phyloP scores from a whole-genome alignment of 2,329 filamentous ascomycete genomes.

The Fusarium sp. region DNA sequence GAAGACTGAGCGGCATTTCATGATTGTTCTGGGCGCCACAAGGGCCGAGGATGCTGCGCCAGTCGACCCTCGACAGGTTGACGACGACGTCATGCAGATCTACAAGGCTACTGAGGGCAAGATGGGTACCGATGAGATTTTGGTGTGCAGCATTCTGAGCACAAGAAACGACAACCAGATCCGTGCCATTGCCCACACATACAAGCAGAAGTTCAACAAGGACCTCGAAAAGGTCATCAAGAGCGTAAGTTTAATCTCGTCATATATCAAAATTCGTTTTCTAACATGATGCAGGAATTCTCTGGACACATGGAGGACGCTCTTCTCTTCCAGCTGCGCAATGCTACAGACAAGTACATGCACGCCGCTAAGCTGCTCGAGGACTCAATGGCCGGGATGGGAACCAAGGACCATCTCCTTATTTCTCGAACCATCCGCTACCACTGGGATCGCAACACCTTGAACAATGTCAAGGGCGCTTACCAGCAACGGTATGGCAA shows the following conservation, averaged over 20 bases:
- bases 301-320: slow-evolving; percentile 93
- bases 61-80: slow-evolving; percentile 79
- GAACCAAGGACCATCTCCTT: slow-evolving; percentile 88
- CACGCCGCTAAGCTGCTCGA: slow-evolving; percentile 88
- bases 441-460: slow-evolving; percentile 85
- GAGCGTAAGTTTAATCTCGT: slow-evolving; percentile 63
- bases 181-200: slow-evolving; percentile 83
- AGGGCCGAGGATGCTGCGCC: slow-evolving; percentile 85
- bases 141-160: slow-evolving; percentile 84
- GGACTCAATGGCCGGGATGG: slow-evolving; percentile 86
- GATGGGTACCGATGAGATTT: slow-evolving; percentile 79
- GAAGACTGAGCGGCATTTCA: slow-evolving; percentile 89
- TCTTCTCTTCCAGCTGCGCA: slow-evolving; percentile 82
- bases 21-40: slow-evolving; percentile 82
- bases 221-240: slow-evolving; percentile 81
- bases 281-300: slow-evolving; percentile 72
- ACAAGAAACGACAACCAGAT: slow-evolving; percentile 86
- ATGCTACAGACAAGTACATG: slow-evolving; percentile 85
- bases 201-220: slow-evolving; percentile 79
- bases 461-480: slow-evolving; percentile 83
- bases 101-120: slow-evolving; percentile 84
- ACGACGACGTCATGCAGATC: slow-evolving; percentile 82
- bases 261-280: neutral
- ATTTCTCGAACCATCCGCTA: slow-evolving; percentile 82
- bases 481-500: slow-evolving; percentile 80